These are phyloP conservation scores for Alternaria postmessia DNA, from an alignment of 2,329 filamentous ascomycete genomes.

Conservation along the genomic window DNA sequence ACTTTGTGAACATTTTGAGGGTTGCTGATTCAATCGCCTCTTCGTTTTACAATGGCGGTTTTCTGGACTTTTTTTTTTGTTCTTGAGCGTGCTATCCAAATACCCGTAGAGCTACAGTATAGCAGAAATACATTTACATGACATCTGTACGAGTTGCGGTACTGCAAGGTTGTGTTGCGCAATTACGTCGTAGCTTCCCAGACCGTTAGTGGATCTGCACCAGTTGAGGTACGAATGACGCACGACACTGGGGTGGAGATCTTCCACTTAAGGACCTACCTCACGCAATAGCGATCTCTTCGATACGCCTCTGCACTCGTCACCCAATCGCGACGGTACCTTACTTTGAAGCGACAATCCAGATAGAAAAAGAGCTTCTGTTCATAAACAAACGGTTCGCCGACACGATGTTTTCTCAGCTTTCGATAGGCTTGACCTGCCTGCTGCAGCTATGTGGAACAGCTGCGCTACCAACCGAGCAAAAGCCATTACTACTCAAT, in stretches of 20 bases:
- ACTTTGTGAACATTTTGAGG: slow-evolving; percentile 14
- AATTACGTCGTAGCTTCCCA: slow-evolving; percentile 21
- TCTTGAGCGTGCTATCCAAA: slow-evolving; percentile 8
- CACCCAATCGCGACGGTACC: neutral
- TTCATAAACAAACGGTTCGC: neutral
- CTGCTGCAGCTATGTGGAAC: slow-evolving; percentile 27
- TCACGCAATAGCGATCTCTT: slow-evolving; percentile 24
- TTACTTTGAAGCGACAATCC: neutral
- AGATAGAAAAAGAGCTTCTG: neutral
- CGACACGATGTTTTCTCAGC: slow-evolving; percentile 26
- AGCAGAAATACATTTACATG: slow-evolving; percentile 11
- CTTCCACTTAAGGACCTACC: slow-evolving; percentile 18
- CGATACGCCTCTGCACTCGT: neutral
- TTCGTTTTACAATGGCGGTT: neutral
- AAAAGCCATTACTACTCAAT: slow-evolving; percentile 32
- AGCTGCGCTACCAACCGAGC: slow-evolving; percentile 38
- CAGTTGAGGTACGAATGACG: slow-evolving; percentile 39
- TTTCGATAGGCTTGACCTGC: slow-evolving; percentile 18
- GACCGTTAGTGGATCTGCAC: slow-evolving; percentile 30
- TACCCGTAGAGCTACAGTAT: slow-evolving; percentile 11
- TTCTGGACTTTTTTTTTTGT: neutral
- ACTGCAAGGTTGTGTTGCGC: slow-evolving; percentile 11
- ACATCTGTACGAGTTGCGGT: slow-evolving; percentile 2
- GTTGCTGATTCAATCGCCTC: neutral
- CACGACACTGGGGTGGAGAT: slow-evolving; percentile 23